These are phyloP conservation scores for Carpinus fangiana DNA, from an alignment of 306 rosid genomes.

Conservation along the genomic window DNA sequence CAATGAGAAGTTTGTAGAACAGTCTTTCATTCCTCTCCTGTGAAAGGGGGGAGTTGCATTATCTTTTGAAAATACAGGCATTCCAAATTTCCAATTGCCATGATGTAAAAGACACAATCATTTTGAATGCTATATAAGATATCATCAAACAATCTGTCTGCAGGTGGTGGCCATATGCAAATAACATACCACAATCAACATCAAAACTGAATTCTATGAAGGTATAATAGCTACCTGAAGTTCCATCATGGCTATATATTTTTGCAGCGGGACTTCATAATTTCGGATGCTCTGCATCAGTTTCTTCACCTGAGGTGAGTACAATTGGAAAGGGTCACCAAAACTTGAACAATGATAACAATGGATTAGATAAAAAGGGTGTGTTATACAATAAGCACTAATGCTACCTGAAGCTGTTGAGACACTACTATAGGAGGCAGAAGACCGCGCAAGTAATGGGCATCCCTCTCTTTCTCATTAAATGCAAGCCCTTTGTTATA, in stretches of 20 bases:
- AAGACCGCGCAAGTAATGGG: conserved; percentile 95
- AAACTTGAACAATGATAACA: background rate
- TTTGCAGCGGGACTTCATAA: conserved; percentile 83
- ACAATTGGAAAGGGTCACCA: conserved; percentile 12
- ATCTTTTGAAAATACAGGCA: conserved; percentile 11
- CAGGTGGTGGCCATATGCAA: background rate
- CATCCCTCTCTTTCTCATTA: conserved; percentile 87
- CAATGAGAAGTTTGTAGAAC: conserved; percentile 81
- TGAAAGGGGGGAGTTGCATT: background rate
- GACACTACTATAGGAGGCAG: conserved; percentile 65
- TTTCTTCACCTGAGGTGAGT: conserved; percentile 65
- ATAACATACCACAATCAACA: background rate
- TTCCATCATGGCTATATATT: conserved; percentile 79
- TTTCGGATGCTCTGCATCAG: conserved; percentile 64
- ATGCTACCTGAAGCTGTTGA: conserved; percentile 85
- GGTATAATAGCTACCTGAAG: conserved; percentile 65
- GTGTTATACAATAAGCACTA: background rate
- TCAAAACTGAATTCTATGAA: conserved; percentile 13
- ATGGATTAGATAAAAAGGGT: background rate
- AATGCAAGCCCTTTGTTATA: conserved; percentile 95
- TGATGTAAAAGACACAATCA: background rate
- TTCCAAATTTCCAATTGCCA: conserved; percentile 13
- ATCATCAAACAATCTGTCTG: background rate
- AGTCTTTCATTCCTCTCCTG: conserved; percentile 94
- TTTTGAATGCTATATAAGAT: background rate